Conservation (phyloP, 139 green algal species). For the Asterochloris sp. region DNA sequence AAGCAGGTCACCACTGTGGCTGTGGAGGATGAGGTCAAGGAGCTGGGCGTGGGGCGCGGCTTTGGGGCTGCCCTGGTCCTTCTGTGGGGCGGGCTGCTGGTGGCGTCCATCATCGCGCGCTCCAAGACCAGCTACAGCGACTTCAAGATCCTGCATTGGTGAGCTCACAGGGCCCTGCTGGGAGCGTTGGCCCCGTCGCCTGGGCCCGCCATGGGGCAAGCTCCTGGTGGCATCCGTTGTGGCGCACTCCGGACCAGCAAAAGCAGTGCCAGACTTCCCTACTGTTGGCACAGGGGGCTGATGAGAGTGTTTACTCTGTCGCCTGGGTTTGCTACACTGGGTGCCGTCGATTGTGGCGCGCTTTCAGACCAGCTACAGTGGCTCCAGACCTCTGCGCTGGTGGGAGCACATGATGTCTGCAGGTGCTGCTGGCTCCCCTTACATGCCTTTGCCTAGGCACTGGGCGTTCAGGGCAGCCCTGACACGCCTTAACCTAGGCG, state of each 20-base stretch:
- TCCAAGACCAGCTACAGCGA: background rate
- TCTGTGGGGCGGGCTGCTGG: conserved; percentile 60
- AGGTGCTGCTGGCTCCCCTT: too few relatives aligned
- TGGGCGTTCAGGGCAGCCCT: too few relatives aligned
- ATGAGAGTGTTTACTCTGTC: too few relatives aligned
- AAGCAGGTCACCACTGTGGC: conserved; percentile 28
- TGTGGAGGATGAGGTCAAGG: conserved; percentile 41
- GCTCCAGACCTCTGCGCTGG: conserved; percentile 58
- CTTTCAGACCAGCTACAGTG: conserved; percentile 35
- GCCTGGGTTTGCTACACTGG: conserved; percentile 34
- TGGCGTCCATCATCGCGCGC: conserved; percentile 30
- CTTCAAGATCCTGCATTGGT: too few relatives aligned
- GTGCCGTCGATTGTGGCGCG: conserved; percentile 31
- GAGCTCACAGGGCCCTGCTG: too few relatives aligned
- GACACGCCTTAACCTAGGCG: too few relatives aligned
- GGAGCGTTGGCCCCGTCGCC: too few relatives aligned
- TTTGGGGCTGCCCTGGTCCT: conserved; percentile 50
- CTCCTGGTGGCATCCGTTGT: conserved; percentile 50
- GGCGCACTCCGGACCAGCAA: conserved; percentile 4
- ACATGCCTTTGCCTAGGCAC: too few relatives aligned
- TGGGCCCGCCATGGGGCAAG: conserved; percentile 38
- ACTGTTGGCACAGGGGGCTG: conserved; percentile 50
- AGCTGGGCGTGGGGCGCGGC: conserved; percentile 55
- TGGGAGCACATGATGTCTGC: conserved; percentile 28
- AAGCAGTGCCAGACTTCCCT: conserved; percentile 39